A percentile compares a stretch with the other conserved stretches of the same genome.
phyloP scores from a whole-genome alignment of 805 yeast species.

The Candida sonorensis region DNA sequence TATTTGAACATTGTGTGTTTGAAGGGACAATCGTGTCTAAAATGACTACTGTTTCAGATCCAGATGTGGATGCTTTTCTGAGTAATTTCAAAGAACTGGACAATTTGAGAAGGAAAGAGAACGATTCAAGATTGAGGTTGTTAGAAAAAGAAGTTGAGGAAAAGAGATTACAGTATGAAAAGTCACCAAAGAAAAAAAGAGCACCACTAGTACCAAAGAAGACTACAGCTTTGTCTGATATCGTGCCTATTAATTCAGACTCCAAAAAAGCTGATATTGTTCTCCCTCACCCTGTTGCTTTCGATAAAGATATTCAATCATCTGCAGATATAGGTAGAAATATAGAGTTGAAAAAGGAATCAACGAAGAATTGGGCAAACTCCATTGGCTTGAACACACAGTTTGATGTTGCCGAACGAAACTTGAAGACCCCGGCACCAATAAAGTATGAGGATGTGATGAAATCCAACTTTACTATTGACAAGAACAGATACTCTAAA shows the following conservation, averaged over 20 bases:
- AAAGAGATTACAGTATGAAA: slow-evolving; percentile 13
- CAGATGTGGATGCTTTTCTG: slow-evolving; percentile 21
- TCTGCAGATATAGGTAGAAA: background rate
- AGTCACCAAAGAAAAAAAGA: slow-evolving; percentile 18
- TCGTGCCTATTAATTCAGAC: background rate
- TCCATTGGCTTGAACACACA: slow-evolving; percentile 4
- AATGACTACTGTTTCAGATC: slow-evolving; percentile 8
- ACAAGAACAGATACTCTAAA: background rate
- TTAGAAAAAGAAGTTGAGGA: slow-evolving; percentile 17
- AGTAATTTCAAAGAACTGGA: slow-evolving; percentile 16
- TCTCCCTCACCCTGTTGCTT: slow-evolving; percentile 12
- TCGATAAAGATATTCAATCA: slow-evolving; percentile 7
- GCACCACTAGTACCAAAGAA: slow-evolving; percentile 24
- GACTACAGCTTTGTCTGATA: slow-evolving; percentile 4
- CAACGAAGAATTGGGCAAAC: slow-evolving; percentile 4
- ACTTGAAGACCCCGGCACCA: slow-evolving; percentile 15
- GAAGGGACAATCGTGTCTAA: background rate
- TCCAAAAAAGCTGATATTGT: slow-evolving; percentile 5
- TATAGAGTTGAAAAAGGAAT: slow-evolving; percentile 2
- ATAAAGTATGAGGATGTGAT: slow-evolving; percentile 18
- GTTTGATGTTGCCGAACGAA: slow-evolving; percentile 2
- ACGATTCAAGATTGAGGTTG: slow-evolving; percentile 9
- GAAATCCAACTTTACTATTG: slow-evolving; percentile 4
- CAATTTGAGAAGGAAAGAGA: slow-evolving; percentile 13
- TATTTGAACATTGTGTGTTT: too few species aligned